phyloP scores from a whole-genome alignment of 306 rosid genomes.

The Aeschynomene evenia region DNA sequence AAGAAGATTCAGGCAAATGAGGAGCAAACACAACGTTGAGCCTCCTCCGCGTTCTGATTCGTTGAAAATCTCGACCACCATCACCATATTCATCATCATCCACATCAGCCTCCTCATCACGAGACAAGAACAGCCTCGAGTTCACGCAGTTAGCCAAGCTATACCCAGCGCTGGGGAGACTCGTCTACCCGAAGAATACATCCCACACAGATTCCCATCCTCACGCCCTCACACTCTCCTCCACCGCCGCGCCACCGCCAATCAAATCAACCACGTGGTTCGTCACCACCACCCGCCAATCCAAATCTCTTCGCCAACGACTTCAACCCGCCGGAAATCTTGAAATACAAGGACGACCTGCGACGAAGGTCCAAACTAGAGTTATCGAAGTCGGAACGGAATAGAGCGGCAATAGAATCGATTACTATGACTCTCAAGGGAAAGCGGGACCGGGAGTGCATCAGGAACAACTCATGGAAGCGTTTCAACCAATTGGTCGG shows the following conservation, averaged over 20 bases:
- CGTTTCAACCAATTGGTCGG: constrained; percentile 45
- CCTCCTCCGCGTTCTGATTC: constrained; percentile 42
- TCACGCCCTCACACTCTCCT: constrained; percentile 51
- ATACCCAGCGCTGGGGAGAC: constrained; percentile 85
- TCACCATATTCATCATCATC: constrained; percentile 8
- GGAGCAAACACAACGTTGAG: constrained; percentile 78
- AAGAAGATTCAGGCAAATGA: constrained; percentile 63
- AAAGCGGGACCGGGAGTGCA: constrained; percentile 18
- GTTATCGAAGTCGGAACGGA: constrained; percentile 82
- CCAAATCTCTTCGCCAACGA: constrained; percentile 54
- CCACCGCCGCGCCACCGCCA: constrained; percentile 34
- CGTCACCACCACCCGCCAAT: constrained; percentile 71
- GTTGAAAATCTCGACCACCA: constrained; percentile 8
- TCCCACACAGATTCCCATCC: constrained; percentile 56
- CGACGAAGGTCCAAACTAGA: constrained; percentile 54
- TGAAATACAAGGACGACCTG: constrained; percentile 67
- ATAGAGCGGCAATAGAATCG: constrained; percentile 85
- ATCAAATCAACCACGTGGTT: constrained; percentile 84
- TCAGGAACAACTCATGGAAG: constrained; percentile 45
- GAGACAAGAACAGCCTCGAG: constrained; percentile 72
- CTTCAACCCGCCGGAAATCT: constrained; percentile 68
- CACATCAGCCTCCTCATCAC: constrained; percentile 40
- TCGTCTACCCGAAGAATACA: constrained; percentile 64
- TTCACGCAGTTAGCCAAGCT: constrained; percentile 83
- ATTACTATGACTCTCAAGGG: constrained; percentile 67